Base-by-base conservation (phyloP, 345 rosid species). In the Hibiscus mutabilis region DNA sequence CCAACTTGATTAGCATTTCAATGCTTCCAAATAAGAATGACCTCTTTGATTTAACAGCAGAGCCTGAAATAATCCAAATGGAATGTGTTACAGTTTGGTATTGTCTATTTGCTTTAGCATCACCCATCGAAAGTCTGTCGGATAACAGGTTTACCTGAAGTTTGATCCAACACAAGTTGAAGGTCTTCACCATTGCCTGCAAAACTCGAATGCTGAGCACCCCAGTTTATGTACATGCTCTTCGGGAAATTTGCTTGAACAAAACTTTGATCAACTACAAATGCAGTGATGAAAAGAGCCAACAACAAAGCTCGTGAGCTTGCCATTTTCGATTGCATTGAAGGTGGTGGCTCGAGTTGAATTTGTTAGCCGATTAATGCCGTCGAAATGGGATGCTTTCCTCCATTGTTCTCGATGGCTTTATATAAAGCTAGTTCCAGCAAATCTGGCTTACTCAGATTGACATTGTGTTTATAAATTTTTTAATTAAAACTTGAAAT, bases 1-100 rank as follows among this genome's bases (percentile, higher is more conserved):
- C 91, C 77, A 87, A 82, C 82, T 92, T 90, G 83, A 92, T 88
- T 47, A 86, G 78, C 94, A 90, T 87, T 66, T 92, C 84, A n/a
- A 87, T 76, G 73, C 87, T 89, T 78, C 97, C 90, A 69, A 84
- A 87, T 80, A 92, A 81, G 73, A 87, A 89, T 31, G 86, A 63
- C 70, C 75, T 74, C 75, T 88, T 89, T 37, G 92, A 81, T 76
- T 75, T 79, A 79, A 85, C 82, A 40, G 81, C 89, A 19, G 93
- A 88, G 44, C 87, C 93, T 88, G 72, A 42, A 59, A 68, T 13
- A 71, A 31, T 35, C 53, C 5, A 11, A 68, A 12, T 46, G 52
- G 15, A 53, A 53, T n/a, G 7, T 69, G 46, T 18, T 69, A 33
- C 12, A n/a, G 10, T 29, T 52, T 53, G 21, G 21, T 16, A 0